phyloP scores from a whole-genome alignment of 2,329 filamentous ascomycete species.

The Chaetomiaceae sp. region DNA sequence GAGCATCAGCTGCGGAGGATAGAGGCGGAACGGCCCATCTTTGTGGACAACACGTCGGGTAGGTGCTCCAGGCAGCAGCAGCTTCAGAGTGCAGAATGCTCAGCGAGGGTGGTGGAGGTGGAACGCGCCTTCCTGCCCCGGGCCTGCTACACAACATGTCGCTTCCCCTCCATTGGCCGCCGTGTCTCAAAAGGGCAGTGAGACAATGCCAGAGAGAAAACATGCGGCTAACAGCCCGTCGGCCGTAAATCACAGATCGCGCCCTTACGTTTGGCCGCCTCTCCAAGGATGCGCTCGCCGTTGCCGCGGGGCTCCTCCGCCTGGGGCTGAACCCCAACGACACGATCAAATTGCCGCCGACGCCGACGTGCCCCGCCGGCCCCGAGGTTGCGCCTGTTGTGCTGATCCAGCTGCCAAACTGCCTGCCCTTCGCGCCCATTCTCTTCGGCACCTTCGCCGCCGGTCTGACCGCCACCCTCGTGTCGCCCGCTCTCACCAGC shows the following conservation, averaged over 20 bases:
- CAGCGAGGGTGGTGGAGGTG: too few relatives aligned
- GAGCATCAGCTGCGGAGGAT: slow-evolving; percentile 30
- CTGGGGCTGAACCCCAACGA: slow-evolving; percentile 33
- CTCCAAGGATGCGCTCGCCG: slow-evolving; percentile 30
- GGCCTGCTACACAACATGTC: too few relatives aligned
- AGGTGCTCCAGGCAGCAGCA: slow-evolving; percentile 12
- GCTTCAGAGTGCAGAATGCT: background rate
- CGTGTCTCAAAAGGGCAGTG: too few relatives aligned
- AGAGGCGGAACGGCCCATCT: slow-evolving; percentile 31
- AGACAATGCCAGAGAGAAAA: too few relatives aligned
- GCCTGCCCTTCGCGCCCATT: slow-evolving; percentile 33
- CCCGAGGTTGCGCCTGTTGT: slow-evolving; percentile 38
- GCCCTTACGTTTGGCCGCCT: slow-evolving; percentile 32
- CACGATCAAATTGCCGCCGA: slow-evolving; percentile 32
- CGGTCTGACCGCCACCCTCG: slow-evolving; percentile 36
- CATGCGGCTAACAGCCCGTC: background rate
- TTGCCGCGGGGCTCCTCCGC: slow-evolving; percentile 32
- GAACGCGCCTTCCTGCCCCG: too few relatives aligned
- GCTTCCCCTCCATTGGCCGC: too few relatives aligned
- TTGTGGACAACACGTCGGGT: slow-evolving; percentile 37
- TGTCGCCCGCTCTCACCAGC: slow-evolving; percentile 35
- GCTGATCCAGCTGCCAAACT: slow-evolving; percentile 38
- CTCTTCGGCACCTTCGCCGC: slow-evolving; percentile 35
- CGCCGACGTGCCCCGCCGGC: slow-evolving; percentile 31
- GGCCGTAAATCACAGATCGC: slow-evolving; percentile 26